These are phyloP conservation scores for Xerocomus cyaneibrunnescens DNA, from an alignment of 1,284 basidiomycete genomes.

Conservation along the genomic window DNA sequence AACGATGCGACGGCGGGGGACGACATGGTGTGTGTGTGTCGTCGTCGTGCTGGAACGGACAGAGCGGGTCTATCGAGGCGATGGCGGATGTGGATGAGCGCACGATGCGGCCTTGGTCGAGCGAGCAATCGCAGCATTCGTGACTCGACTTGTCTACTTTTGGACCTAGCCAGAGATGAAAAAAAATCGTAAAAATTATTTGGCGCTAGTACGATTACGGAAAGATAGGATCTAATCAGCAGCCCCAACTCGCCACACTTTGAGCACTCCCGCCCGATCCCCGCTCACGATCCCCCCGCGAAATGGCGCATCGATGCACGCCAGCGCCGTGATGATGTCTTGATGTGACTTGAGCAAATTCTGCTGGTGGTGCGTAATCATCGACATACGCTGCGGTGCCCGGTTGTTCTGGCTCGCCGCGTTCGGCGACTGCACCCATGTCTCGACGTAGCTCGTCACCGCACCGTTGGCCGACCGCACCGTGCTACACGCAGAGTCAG, in stretches of 20 bases:
- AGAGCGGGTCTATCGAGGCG: conserved; percentile 1
- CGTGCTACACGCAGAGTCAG: conserved; percentile 23
- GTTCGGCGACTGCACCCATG: conserved; percentile 52
- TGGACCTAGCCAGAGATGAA: conserved; percentile 21
- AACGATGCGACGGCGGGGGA: conserved; percentile 38
- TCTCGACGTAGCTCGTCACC: conserved; percentile 60
- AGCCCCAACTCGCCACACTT: conserved; percentile 76
- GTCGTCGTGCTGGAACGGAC: background rate
- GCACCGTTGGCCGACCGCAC: conserved; percentile 38
- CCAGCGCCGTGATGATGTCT: conserved; percentile 79
- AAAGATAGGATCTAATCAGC: conserved; percentile 31
- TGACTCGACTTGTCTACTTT: conserved; percentile 26
- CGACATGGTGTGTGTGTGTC: conserved; percentile 24
- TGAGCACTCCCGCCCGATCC: conserved; percentile 77
- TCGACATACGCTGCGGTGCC: conserved; percentile 68
- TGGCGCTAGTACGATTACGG: background rate
- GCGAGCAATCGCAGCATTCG: conserved; percentile 30
- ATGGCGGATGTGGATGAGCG: conserved; percentile 6
- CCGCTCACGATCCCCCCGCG: conserved; percentile 84
- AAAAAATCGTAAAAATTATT: background rate
- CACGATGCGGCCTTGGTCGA: conserved; percentile 24
- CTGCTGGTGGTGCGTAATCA: conserved; percentile 80
- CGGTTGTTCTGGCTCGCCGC: conserved; percentile 56
- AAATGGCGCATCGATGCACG: conserved; percentile 85
- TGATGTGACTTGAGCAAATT: conserved; percentile 76